phyloP scores from a whole-genome alignment of 208 protist genomes.

The Naegleria fowleri region DNA sequence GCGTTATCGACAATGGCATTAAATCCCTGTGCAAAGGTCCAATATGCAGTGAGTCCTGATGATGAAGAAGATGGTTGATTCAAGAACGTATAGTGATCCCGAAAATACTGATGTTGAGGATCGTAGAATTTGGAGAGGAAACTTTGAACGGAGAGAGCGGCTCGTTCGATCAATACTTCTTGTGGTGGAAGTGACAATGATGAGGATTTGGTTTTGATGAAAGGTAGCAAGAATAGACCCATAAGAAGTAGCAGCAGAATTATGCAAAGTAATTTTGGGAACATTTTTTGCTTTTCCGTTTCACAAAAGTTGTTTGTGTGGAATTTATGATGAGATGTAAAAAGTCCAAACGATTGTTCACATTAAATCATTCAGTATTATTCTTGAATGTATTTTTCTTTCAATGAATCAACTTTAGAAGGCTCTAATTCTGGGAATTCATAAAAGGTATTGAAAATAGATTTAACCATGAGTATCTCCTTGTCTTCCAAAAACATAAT shows the following conservation, averaged over 20 bases:
- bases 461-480: not conserved
- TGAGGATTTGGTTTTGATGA: no score
- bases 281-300: no score
- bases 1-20: not conserved
- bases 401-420: not conserved
- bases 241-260: no score
- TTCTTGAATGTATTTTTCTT: not conserved
- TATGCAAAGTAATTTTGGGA: no score
- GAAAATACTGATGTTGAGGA: not conserved
- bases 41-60: not conserved
- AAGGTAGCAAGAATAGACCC: no score
- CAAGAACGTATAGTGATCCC: not conserved
- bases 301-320: no score
- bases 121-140: not conserved
- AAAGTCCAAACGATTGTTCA: no score
- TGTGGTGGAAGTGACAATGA: no score
- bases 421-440: not conserved
- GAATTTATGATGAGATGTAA: no score
- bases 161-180: not conserved
- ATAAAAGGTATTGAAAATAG: not conserved
- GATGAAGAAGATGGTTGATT: not conserved
- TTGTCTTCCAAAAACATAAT: not conserved
- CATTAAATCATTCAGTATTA: no score
- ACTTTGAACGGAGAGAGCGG: not conserved
- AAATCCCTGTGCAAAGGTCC: constrained; percentile 11